Percentiles rank a stretch among this genome's conserved stretches.
These are phyloP conservation scores for Secale cereale DNA, from an alignment of 176 grass and related monocot species.

Conservation along the genomic window DNA sequence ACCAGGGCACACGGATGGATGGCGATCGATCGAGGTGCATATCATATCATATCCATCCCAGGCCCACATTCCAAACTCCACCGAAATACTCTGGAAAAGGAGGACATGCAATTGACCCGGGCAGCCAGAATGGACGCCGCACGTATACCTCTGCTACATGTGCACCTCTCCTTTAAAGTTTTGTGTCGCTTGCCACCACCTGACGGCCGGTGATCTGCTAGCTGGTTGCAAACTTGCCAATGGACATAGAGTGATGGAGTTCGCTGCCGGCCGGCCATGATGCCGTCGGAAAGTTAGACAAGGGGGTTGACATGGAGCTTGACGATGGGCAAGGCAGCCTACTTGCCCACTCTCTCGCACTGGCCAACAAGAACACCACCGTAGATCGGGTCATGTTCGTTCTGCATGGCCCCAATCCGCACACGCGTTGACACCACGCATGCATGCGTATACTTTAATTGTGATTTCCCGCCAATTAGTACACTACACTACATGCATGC, in stretches of 20 bases:
- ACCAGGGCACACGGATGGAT: not conserved
- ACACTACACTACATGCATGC: not conserved
- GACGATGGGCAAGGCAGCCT: too few species aligned
- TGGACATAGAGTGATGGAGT: constrained; percentile 24
- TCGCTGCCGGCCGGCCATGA: not conserved
- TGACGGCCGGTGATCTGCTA: too few species aligned
- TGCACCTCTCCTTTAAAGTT: not conserved
- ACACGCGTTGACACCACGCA: too few species aligned
- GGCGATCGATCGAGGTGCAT: not conserved
- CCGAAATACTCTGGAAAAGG: not conserved
- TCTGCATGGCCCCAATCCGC: too few species aligned
- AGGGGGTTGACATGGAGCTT: too few species aligned
- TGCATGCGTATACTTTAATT: not conserved
- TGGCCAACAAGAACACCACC: too few species aligned
- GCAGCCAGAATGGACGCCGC: not conserved
- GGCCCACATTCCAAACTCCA: not conserved
- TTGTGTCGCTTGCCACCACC: too few species aligned
- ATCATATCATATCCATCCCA: not conserved
- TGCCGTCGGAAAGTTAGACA: constrained; percentile 27
- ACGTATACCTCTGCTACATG: not conserved
- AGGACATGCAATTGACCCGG: not conserved
- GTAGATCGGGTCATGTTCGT: too few species aligned
- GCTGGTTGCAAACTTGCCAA: too few species aligned
- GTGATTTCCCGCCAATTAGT: not conserved
- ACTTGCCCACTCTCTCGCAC: too few species aligned